These are phyloP conservation scores for Mycena vitilis DNA, from an alignment of 768 basidiomycete species.

Conservation along the genomic window DNA sequence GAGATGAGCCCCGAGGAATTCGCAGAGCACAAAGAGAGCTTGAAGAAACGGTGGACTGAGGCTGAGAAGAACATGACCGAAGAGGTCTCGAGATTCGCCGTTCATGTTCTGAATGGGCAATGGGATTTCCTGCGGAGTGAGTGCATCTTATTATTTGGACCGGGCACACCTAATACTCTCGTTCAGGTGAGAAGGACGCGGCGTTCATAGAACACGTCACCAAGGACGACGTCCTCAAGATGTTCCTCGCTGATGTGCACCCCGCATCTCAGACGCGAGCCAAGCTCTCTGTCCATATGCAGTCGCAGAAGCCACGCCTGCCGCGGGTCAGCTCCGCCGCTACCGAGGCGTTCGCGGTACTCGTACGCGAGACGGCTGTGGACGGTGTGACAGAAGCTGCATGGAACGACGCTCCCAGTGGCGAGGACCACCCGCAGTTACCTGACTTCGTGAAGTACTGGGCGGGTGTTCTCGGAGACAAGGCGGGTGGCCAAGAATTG, in stretches of 20 bases:
- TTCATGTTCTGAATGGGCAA: slow-evolving; percentile 80
- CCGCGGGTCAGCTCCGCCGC: slow-evolving; percentile 75
- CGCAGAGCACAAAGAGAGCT: slow-evolving; percentile 76
- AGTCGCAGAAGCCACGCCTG: slow-evolving; percentile 72
- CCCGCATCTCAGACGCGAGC: slow-evolving; percentile 75
- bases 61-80: slow-evolving; percentile 89
- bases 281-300: slow-evolving; percentile 88
- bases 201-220: slow-evolving; percentile 69
- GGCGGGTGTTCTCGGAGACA: slow-evolving; percentile 55
- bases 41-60: slow-evolving; percentile 87
- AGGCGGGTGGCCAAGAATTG: slow-evolving; percentile 57
- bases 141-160: slow-evolving; percentile 42
- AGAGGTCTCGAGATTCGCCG: slow-evolving; percentile 78
- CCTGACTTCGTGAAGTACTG: slow-evolving; percentile 76
- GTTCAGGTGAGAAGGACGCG: slow-evolving; percentile 79
- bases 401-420: slow-evolving; percentile 64
- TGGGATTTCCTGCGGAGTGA: slow-evolving; percentile 89
- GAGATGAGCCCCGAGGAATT: slow-evolving; percentile 81
- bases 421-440: slow-evolving; percentile 66
- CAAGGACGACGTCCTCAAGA: slow-evolving; percentile 77
- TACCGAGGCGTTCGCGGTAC: slow-evolving; percentile 67
- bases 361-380: slow-evolving; percentile 62
- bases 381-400: slow-evolving; percentile 58
- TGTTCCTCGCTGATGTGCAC: slow-evolving; percentile 79
- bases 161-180: slow-evolving; percentile 24